Base-by-base conservation (phyloP, 1,284 basidiomycete species). In the Sanghuangporus sanghuang region DNA sequence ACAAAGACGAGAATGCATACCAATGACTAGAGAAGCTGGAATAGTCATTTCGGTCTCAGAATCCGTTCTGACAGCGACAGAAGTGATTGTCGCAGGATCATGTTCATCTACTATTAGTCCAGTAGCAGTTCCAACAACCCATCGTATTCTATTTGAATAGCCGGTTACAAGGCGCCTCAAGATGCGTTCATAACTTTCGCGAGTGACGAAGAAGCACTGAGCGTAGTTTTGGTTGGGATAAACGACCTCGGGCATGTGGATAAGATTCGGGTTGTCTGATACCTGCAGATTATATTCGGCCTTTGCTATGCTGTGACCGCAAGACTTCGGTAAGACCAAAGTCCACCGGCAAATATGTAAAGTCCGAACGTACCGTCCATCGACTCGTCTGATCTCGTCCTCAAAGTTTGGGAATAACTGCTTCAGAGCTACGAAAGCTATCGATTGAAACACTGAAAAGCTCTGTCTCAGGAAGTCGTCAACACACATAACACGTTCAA, bases 371-470 rank as follows among this genome's bases (percentile, higher is more conserved):
- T 49, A 69, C 71, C 40, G 32, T 46, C 69, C 68, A 38, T 63
- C 62, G 1, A 68, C 67, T 38, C 18, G 39, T 32, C 56, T 57
- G 39, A 68, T 67, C 40, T 72, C 70, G 42, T 69, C 63, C 18
- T 69, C 68, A 40, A 74, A 58, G 27, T 57, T 57, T 0, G 71
- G 70, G 56, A 73, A 74, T 16, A 73, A 66, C 12, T 63, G 59
- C 18, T 62, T 55, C 18, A 74, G 56, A 1, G 68, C 69, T 2
- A 42, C 7, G 40, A 59, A 63, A 1, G 66, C 44, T 11, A 69
- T 32, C 14, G 57, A 57, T 21, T 64, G 68, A 57, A 56, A 61
- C 11, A 55, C 70, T 70, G 52, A 23, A 38, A 53, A n/a, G 38
- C 4, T 14, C 16, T 2, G 32, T 38, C 16, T 36, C 32, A 66